These are phyloP conservation scores for Pyricularia grisea DNA, from an alignment of 2,329 filamentous ascomycete genomes.

Conservation along the genomic window DNA sequence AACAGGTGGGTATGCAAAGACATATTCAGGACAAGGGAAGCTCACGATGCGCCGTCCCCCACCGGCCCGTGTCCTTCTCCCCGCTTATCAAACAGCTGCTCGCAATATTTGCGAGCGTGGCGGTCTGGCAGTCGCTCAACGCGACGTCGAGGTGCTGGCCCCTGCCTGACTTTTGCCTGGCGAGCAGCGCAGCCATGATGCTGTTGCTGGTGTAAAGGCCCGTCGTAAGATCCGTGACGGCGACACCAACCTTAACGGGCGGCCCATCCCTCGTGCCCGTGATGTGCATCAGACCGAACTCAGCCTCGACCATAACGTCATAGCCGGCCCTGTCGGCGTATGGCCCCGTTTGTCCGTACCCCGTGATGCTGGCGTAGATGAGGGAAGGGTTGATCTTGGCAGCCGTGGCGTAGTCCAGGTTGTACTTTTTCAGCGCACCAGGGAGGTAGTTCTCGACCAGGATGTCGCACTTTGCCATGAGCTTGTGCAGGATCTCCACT, in stretches of 20 bases:
- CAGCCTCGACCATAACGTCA: slow-evolving; percentile 98
- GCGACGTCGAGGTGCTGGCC: slow-evolving; percentile 91
- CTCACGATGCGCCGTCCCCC: slow-evolving; percentile 91
- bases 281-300: slow-evolving; percentile 98
- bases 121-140: slow-evolving; percentile 89
- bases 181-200: slow-evolving; percentile 87
- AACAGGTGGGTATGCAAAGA: background rate
- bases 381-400: slow-evolving; percentile 73
- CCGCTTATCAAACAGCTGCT: slow-evolving; percentile 86
- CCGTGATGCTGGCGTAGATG: slow-evolving; percentile 94
- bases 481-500: slow-evolving; percentile 75
- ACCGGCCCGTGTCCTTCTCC: slow-evolving; percentile 76
- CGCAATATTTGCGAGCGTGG: slow-evolving; percentile 89
- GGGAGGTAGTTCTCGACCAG: slow-evolving; percentile 97
- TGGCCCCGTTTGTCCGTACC: slow-evolving; percentile 91
- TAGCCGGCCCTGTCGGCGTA: slow-evolving; percentile 84
- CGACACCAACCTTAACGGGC: slow-evolving; percentile 94
- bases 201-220: slow-evolving; percentile 92
- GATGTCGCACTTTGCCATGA: slow-evolving; percentile 79
- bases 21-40: slow-evolving; percentile 6
- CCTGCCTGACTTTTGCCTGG: slow-evolving; percentile 60
- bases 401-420: slow-evolving; percentile 77
- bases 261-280: slow-evolving; percentile 81
- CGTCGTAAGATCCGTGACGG: slow-evolving; percentile 91
- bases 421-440: slow-evolving; percentile 80